phyloP scores from a whole-genome alignment of 2,329 filamentous ascomycete genomes.

The Dactylellina leptospora region DNA sequence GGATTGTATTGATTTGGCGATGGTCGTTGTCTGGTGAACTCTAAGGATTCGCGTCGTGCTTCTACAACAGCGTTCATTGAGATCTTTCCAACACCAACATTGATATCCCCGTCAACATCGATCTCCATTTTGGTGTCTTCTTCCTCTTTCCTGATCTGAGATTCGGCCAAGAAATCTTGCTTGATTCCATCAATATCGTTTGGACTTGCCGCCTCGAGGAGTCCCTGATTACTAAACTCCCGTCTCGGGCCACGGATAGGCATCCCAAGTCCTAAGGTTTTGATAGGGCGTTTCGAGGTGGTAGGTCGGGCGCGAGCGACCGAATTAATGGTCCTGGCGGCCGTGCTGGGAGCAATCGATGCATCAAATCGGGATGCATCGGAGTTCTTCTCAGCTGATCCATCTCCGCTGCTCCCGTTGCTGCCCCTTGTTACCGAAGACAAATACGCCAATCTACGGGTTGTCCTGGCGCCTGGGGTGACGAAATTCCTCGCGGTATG shows the following conservation, averaged over 20 bases:
- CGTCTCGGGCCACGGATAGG: slow-evolving; percentile 50
- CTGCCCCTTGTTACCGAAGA: slow-evolving; percentile 37
- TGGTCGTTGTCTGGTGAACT: slow-evolving; percentile 36
- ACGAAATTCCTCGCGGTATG: slow-evolving; percentile 47
- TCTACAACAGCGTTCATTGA: slow-evolving; percentile 2
- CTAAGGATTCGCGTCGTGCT: slow-evolving; percentile 32
- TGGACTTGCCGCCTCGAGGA: slow-evolving; percentile 28
- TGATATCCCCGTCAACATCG: slow-evolving; percentile 18
- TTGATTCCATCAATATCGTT: slow-evolving; percentile 31
- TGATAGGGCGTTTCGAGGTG: slow-evolving; percentile 41
- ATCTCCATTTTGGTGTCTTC: slow-evolving; percentile 17
- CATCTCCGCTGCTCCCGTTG: slow-evolving; percentile 42
- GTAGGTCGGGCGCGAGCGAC: slow-evolving; percentile 39
- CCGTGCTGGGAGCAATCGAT: slow-evolving; percentile 35
- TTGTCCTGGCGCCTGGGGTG: slow-evolving; percentile 38
- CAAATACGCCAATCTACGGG: slow-evolving; percentile 32
- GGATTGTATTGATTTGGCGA: slow-evolving; percentile 53
- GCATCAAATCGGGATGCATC: slow-evolving; percentile 34
- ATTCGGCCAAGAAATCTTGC: slow-evolving; percentile 46
- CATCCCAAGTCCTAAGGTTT: slow-evolving; percentile 46
- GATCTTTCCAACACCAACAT: slow-evolving; percentile 15
- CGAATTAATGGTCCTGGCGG: slow-evolving; percentile 41
- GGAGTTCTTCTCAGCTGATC: slow-evolving; percentile 46
- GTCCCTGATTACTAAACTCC: slow-evolving; percentile 31
- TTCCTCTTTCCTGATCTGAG: slow-evolving; percentile 39